phyloP scores from a whole-genome alignment of 2,329 filamentous ascomycete genomes.

The Xylaria sp. region DNA sequence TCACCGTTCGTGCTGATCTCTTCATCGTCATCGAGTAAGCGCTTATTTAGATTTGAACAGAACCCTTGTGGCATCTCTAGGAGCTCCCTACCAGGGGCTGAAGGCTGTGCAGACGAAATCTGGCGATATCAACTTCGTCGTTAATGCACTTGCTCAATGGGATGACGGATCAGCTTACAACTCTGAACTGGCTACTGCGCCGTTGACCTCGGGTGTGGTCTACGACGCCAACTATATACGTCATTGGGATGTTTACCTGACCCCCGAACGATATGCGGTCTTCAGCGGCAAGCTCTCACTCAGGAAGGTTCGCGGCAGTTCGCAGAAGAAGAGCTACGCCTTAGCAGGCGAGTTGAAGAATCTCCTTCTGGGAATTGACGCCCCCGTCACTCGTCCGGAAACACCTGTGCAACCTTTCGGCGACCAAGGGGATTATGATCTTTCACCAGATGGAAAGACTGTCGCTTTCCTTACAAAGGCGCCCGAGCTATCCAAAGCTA shows the following conservation, averaged over 20 bases:
- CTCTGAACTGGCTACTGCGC: slow-evolving; percentile 5
- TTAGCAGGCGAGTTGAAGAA: slow-evolving; percentile 21
- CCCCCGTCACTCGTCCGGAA: slow-evolving; percentile 22
- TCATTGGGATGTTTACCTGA: slow-evolving; percentile 23
- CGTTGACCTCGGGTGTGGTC: slow-evolving; percentile 14
- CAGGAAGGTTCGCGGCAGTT: background rate
- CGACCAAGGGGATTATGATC: slow-evolving; percentile 20
- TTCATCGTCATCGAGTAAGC: background rate
- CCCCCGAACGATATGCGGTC: slow-evolving; percentile 21
- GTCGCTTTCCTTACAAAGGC: slow-evolving; percentile 27
- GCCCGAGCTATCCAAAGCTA: slow-evolving; percentile 24
- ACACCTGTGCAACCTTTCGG: slow-evolving; percentile 26
- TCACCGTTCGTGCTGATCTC: slow-evolving; percentile 19
- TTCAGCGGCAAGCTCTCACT: slow-evolving; percentile 22
- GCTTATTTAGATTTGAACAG: slow-evolving; percentile 15
- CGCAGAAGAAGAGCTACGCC: slow-evolving; percentile 1
- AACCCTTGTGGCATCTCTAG: slow-evolving; percentile 22
- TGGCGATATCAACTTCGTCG: slow-evolving; percentile 25
- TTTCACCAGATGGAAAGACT: slow-evolving; percentile 21
- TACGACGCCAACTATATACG: slow-evolving; percentile 26
- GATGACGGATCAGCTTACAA: slow-evolving; percentile 23
- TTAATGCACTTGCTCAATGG: slow-evolving; percentile 23
- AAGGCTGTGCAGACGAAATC: slow-evolving; percentile 25
- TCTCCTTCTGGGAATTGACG: slow-evolving; percentile 21
- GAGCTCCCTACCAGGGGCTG: slow-evolving; percentile 23